phyloP scores from a whole-genome alignment of 1,284 basidiomycete genomes.

The Marasmius sp. region DNA sequence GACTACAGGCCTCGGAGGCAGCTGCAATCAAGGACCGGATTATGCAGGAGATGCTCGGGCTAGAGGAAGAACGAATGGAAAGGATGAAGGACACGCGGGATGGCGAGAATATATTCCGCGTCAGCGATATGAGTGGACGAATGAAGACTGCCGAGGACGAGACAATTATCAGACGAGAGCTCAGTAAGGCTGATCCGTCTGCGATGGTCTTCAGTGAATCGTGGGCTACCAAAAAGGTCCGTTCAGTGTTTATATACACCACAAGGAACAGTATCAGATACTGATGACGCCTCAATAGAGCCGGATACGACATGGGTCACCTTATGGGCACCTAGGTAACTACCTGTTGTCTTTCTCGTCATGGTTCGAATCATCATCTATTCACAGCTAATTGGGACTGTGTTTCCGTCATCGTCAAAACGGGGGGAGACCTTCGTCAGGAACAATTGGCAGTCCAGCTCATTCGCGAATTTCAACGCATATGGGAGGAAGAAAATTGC shows the following conservation, averaged over 20 bases:
- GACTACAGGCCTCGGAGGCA: slow-evolving; percentile 78
- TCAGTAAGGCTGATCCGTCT: slow-evolving; percentile 97
- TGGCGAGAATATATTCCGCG: slow-evolving; percentile 55
- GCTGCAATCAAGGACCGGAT: slow-evolving; percentile 92
- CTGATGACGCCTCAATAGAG: slow-evolving; percentile 41
- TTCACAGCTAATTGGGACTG: slow-evolving; percentile 74
- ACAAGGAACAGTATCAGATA: slow-evolving; percentile 11
- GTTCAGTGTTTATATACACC: slow-evolving; percentile 13
- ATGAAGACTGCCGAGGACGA: slow-evolving; percentile 85
- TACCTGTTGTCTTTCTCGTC: slow-evolving; percentile 26
- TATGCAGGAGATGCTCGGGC: slow-evolving; percentile 97
- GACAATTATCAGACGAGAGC: slow-evolving; percentile 86
- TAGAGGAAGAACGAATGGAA: slow-evolving; percentile 96
- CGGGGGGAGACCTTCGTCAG: slow-evolving; percentile 94
- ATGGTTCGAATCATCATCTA: slow-evolving; percentile 12
- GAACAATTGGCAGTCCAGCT: slow-evolving; percentile 97
- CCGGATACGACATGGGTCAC: slow-evolving; percentile 88
- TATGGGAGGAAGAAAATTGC: slow-evolving; percentile 94
- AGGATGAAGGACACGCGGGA: slow-evolving; percentile 81
- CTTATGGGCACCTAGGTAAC: slow-evolving; percentile 91
- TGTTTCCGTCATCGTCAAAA: slow-evolving; percentile 98
- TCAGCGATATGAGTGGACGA: slow-evolving; percentile 44
- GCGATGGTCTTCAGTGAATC: slow-evolving; percentile 94
- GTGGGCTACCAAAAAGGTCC: slow-evolving; percentile 91
- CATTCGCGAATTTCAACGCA: slow-evolving; percentile 89